Evolutionary conservation across 208 protist genomes (phyloP).

Genomic region (Leishmania mexicana): DNA sequence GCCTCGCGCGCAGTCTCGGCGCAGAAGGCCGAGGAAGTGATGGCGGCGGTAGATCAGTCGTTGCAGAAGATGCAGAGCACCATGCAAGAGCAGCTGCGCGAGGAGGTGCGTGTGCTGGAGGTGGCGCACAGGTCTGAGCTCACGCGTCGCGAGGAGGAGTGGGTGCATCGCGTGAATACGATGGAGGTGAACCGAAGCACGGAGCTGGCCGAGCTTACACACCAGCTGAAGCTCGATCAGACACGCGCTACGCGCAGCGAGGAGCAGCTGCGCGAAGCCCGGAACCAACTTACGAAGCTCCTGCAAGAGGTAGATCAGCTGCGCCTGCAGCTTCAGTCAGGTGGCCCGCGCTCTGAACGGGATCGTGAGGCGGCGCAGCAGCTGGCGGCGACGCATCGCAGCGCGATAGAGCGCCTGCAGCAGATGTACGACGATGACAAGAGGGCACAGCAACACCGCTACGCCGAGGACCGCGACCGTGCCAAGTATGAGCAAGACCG

Average conservation of each 20-base stretch:
- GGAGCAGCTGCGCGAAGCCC: conserved; percentile 67
- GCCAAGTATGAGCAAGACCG: conserved; percentile 48
- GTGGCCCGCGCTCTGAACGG: conserved; percentile 19
- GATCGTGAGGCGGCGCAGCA: conserved; percentile 40
- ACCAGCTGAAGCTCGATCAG: conserved; percentile 60
- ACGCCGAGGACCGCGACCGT: conserved; percentile 64
- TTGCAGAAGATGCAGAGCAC: conserved; percentile 37
- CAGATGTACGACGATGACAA: conserved; percentile 82
- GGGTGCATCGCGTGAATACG: conserved; percentile 38
- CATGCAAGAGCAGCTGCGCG: conserved; percentile 40
- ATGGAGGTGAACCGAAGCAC: conserved; percentile 48
- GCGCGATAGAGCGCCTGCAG: conserved; percentile 58
- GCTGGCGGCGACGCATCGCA: conserved; percentile 51
- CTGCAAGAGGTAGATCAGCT: conserved; percentile 59
- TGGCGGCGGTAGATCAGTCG: conserved; percentile 39
- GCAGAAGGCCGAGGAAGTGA: conserved; percentile 39
- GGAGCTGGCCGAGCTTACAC: conserved; percentile 54
- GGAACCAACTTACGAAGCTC: conserved; percentile 50
- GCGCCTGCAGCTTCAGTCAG: conserved; percentile 29
- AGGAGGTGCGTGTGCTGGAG: conserved; percentile 40
- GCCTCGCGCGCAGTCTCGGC: conserved; percentile 33
- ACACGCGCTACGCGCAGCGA: conserved; percentile 48
- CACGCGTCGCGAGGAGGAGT: conserved; percentile 46
- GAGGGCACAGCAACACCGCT: conserved; percentile 46
- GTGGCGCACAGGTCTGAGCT: conserved; percentile 37